Conservation (phyloP, 108 stramenopile species). For the Nitzschia inconspicua region DNA sequence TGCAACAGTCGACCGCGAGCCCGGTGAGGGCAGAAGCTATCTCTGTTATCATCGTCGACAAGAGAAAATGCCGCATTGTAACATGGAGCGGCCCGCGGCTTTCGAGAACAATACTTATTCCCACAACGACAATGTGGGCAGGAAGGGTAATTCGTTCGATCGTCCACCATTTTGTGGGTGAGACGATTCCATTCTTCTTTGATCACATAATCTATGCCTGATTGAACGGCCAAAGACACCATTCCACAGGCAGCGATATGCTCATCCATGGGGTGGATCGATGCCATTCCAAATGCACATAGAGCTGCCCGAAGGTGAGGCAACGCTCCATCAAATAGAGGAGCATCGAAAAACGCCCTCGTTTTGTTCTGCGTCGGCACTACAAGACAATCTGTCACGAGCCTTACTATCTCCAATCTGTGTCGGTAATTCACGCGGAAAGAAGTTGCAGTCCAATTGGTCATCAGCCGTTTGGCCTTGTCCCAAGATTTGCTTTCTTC, state of each 20-base stretch:
- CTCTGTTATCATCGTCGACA: neutral
- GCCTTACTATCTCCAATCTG: constrained; percentile 30
- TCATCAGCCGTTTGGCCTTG: constrained; percentile 27
- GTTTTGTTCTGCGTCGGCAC: constrained; percentile 11
- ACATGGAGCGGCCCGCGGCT: neutral
- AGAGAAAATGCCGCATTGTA: neutral
- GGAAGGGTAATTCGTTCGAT: constrained; percentile 15
- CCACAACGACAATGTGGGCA: neutral
- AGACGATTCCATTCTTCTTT: constrained; percentile 39
- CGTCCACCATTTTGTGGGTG: constrained; percentile 30
- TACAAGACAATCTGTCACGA: constrained; percentile 27
- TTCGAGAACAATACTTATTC: neutral
- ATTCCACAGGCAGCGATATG: constrained; percentile 29
- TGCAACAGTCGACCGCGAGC: constrained; percentile 35
- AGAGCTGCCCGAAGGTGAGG: constrained; percentile 42
- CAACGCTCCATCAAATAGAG: constrained; percentile 36
- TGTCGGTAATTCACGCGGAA: constrained; percentile 48
- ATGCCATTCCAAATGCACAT: constrained; percentile 30
- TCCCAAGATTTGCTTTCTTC: constrained; percentile 20
- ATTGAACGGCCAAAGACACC: constrained; percentile 27
- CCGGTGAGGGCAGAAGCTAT: constrained; percentile 33
- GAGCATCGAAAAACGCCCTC: neutral
- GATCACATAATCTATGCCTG: constrained; percentile 8
- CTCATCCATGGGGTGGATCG: constrained; percentile 24
- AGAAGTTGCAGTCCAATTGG: constrained; percentile 11